A percentile compares a stretch with the other conserved stretches of the same genome.
Conservation (phyloP, 208 protist species). For the Trypanosomatidae sp. region DNA sequence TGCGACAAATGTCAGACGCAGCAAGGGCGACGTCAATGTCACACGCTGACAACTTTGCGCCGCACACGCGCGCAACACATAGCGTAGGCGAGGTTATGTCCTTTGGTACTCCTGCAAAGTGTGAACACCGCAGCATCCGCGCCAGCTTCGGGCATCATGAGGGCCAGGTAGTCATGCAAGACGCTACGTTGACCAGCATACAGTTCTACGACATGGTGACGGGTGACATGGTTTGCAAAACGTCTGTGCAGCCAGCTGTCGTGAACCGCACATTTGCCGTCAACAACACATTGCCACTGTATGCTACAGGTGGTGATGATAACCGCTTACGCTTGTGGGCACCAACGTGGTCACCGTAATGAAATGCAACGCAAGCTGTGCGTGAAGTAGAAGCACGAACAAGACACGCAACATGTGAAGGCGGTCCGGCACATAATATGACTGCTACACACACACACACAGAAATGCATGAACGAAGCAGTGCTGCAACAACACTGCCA, state of each 20-base stretch:
- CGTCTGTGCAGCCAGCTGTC: constrained; percentile 41
- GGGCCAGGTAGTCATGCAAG: constrained; percentile 54
- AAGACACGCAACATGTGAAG: too few relatives aligned
- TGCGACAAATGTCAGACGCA: constrained; percentile 18
- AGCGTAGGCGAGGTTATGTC: constrained; percentile 30
- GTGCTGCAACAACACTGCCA: too few relatives aligned
- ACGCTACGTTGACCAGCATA: constrained; percentile 37
- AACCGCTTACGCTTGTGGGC: constrained; percentile 71
- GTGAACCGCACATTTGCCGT: constrained; percentile 43
- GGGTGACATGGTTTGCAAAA: constrained; percentile 29
- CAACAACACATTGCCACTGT: constrained; percentile 29
- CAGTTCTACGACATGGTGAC: constrained; percentile 63
- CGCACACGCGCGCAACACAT: constrained; percentile 2
- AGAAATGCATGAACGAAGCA: too few relatives aligned
- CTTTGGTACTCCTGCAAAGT: constrained; percentile 65
- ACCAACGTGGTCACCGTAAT: constrained; percentile 32
- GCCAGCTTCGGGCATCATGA: constrained; percentile 62
- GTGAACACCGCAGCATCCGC: constrained; percentile 53
- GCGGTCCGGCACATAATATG: too few relatives aligned
- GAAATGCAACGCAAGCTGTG: background rate
- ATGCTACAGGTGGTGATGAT: constrained; percentile 75
- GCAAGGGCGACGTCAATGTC: constrained; percentile 5
- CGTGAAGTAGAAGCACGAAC: background rate
- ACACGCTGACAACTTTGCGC: constrained; percentile 1
- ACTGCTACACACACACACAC: too few relatives aligned